These are phyloP conservation scores for Trichoderma sp. DNA, from an alignment of 2,329 filamentous ascomycete genomes.

Conservation along the genomic window DNA sequence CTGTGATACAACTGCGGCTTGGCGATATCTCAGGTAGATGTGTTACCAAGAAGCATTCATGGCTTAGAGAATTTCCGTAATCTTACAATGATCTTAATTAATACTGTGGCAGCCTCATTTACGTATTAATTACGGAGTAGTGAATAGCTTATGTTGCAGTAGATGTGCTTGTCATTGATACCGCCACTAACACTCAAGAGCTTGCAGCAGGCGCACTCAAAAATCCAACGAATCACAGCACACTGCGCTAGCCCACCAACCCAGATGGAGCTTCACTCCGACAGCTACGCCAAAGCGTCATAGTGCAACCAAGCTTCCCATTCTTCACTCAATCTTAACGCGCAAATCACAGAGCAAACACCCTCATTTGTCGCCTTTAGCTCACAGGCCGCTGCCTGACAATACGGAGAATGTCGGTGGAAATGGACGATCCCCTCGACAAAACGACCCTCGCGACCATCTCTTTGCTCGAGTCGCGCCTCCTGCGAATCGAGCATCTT, in stretches of 20 bases:
- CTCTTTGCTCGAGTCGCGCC: conserved; percentile 58
- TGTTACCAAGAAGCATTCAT: background rate
- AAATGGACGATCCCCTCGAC: conserved; percentile 46
- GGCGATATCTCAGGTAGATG: background rate
- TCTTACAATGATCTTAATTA: background rate
- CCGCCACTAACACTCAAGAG: background rate
- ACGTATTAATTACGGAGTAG: background rate
- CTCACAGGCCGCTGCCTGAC: background rate
- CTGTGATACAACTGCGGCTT: background rate
- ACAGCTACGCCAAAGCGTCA: conserved; percentile 9
- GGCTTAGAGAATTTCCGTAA: background rate
- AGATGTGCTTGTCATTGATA: background rate
- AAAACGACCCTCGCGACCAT: conserved; percentile 57
- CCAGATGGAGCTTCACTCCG: background rate
- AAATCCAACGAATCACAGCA: conserved; percentile 7
- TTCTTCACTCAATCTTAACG: background rate
- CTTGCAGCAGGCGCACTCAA: background rate
- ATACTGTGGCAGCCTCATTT: background rate
- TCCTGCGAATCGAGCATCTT: conserved; percentile 60
- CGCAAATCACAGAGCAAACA: background rate
- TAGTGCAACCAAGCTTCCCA: background rate
- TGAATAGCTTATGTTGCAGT: background rate
- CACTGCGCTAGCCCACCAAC: background rate
- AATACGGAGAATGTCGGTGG: background rate
- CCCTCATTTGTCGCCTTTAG: background rate